Evolutionary conservation across 192 early-diverging fungal species (phyloP).

Genomic region (Gryganskiella cystojenkinii): DNA sequence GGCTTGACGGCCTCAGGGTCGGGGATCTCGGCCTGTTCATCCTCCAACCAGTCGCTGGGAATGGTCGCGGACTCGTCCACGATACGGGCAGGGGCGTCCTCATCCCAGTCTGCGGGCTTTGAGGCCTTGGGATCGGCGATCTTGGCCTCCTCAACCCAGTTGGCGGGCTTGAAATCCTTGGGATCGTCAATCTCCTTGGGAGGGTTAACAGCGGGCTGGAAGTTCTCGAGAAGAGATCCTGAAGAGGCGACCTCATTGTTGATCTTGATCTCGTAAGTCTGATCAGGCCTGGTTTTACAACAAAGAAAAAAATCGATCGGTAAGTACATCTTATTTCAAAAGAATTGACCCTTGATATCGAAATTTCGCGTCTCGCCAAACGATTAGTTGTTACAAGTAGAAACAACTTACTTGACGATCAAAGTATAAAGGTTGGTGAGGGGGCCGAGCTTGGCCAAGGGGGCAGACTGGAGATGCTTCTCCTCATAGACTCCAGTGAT

Average conservation of each 20-base stretch:
- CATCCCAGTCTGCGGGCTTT: conserved; percentile 73
- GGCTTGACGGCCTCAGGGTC: conserved; percentile 88
- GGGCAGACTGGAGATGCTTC: conserved; percentile 83
- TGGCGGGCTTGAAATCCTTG: conserved; percentile 81
- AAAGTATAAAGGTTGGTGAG: conserved; percentile 85
- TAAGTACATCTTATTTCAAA: too few species aligned
- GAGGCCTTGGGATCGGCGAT: conserved; percentile 77
- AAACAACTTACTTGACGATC: conserved; percentile 70
- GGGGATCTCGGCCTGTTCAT: conserved; percentile 77
- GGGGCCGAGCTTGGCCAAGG: conserved; percentile 72
- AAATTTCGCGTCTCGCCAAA: too few species aligned
- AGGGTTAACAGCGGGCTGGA: conserved; percentile 89
- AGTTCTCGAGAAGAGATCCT: conserved; percentile 82
- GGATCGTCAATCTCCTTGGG: conserved; percentile 82
- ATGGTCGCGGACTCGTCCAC: conserved; percentile 80
- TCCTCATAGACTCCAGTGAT: conserved; percentile 82
- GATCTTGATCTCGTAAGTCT: conserved; percentile 82
- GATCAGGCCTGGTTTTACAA: conserved; percentile 67
- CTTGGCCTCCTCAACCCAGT: conserved; percentile 90
- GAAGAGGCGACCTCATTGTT: conserved; percentile 71
- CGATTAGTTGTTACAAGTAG: too few species aligned
- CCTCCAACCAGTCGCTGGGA: conserved; percentile 88
- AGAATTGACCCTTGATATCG: too few species aligned
- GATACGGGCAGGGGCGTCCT: conserved; percentile 85
- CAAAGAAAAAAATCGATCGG: too few species aligned